Evolutionary conservation across 495 filamentous ascomycete species (phyloP).

Genomic region (Daldinia childiae): DNA sequence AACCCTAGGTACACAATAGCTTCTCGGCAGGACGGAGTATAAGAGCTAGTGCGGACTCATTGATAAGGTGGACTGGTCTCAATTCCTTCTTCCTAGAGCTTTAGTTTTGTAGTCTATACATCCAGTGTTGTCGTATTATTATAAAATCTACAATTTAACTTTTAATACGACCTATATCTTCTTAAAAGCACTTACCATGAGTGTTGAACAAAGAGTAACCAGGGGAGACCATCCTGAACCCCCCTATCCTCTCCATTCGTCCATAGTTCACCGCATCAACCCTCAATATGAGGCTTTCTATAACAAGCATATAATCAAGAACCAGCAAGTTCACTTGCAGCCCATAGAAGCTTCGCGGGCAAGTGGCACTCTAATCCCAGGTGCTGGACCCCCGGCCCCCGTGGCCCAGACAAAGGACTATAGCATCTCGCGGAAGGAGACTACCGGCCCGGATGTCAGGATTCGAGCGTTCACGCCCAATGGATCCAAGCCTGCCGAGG

Average conservation of each 20-base stretch:
- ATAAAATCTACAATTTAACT: background rate
- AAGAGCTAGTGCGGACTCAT: background rate
- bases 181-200: slow-evolving; percentile 14
- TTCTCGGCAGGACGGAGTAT: background rate
- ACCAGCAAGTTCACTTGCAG: slow-evolving; percentile 55
- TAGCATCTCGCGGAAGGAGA: slow-evolving; percentile 55
- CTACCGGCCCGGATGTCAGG: slow-evolving; percentile 57
- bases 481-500: slow-evolving; percentile 52
- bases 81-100: background rate
- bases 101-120: background rate
- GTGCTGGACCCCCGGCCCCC: slow-evolving; percentile 59
- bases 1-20: background rate
- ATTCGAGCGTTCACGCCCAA: slow-evolving; percentile 61
- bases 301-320: slow-evolving; percentile 61
- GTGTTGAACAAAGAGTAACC: slow-evolving; percentile 24
- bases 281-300: slow-evolving; percentile 65
- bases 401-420: slow-evolving; percentile 63
- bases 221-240: slow-evolving; percentile 48
- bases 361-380: slow-evolving; percentile 63
- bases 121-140: background rate
- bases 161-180: background rate
- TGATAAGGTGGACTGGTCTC: background rate
- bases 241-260: slow-evolving; percentile 65
- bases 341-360: slow-evolving; percentile 63
- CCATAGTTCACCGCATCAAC: slow-evolving; percentile 57